Evolutionary conservation across 345 rosid genomes (phyloP), one percentile per base, ranked within the genome.

Genomic region (Passiflora organensis): DNA sequence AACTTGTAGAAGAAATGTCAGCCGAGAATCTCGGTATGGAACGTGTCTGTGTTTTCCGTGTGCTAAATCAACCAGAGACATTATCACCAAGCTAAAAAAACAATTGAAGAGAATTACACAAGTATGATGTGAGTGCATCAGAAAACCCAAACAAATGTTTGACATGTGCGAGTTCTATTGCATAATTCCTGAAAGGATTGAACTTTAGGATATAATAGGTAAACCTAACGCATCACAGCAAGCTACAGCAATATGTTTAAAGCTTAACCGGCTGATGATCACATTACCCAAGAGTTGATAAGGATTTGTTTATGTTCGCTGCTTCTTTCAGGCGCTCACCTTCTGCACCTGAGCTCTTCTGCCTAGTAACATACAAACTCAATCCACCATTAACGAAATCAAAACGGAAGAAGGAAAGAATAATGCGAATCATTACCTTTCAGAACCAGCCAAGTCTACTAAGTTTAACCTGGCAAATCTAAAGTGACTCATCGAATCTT

Each of bases 301-400:
- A 70, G 48, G 98, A 91, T 77, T 79, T 87, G 74, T 88, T 91
- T 61, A 91, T 91, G 60, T 82, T 88, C 75, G 90, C 98, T 65
- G 96, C 96, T 82, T 91, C 98, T 77, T 84, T 91, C 71, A 91
- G 71, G 59, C 98, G 98, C 63, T 83, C 96, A 18, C 98, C 96
- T 79, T 87, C 98, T 8, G 98, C 98, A 32, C 95, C 96, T 16
- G 98, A 83, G 78, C 88, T 85, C 77, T 91, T 91, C 79, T 91
- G 98, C 81, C 98, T 87, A 25, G 68, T 24, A 17, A 57, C 23
- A 63, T 51, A 51, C 59, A 59, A 49, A 57, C 47, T 71, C 52
- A 67, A 61, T 41, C 59, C 13, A 22, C 25, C 46, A 46, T 36
- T 51, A 6, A 43, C 57, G 25, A 57, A 65, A 41, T 49, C 41